Evolutionary conservation across 306 rosid genomes (phyloP).

Genomic region (Calophaca sinica): DNA sequence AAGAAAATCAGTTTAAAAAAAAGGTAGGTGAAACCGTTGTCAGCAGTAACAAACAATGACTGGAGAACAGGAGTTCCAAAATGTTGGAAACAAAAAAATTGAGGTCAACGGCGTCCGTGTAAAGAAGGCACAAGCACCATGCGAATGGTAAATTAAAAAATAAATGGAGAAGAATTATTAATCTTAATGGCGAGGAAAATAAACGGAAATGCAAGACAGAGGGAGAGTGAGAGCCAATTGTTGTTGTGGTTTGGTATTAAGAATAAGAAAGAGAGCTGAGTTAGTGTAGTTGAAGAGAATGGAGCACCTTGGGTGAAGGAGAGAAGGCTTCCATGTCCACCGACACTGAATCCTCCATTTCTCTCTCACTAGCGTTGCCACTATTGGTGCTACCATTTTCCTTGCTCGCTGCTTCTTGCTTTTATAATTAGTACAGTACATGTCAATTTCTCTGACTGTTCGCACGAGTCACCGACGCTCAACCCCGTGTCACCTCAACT

Average conservation of each 20-base stretch:
- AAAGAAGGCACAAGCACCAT: neutral
- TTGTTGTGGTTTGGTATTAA: no score
- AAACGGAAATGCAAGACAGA: neutral
- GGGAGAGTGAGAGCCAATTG: no score
- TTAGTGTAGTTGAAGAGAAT: neutral
- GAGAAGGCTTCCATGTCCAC: constrained; percentile 80
- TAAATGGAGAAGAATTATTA: no score
- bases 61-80: neutral
- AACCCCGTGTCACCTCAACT: constrained; percentile 35
- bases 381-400: constrained; percentile 9
- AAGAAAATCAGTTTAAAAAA: no score
- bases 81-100: neutral
- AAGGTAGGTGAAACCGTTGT: neutral
- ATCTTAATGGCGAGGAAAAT: neutral
- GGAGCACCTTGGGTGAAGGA: constrained; percentile 75
- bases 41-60: neutral
- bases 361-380: constrained; percentile 23
- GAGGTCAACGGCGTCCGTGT: neutral
- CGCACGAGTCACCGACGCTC: constrained; percentile 96
- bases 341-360: constrained; percentile 85
- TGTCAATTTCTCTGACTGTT: constrained; percentile 37
- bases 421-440: constrained; percentile 27
- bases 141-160: neutral
- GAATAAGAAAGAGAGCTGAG: no score
- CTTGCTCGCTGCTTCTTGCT: constrained; percentile 10